Base-by-base conservation (phyloP, 345 rosid species). In the Linum trigynum region DNA sequence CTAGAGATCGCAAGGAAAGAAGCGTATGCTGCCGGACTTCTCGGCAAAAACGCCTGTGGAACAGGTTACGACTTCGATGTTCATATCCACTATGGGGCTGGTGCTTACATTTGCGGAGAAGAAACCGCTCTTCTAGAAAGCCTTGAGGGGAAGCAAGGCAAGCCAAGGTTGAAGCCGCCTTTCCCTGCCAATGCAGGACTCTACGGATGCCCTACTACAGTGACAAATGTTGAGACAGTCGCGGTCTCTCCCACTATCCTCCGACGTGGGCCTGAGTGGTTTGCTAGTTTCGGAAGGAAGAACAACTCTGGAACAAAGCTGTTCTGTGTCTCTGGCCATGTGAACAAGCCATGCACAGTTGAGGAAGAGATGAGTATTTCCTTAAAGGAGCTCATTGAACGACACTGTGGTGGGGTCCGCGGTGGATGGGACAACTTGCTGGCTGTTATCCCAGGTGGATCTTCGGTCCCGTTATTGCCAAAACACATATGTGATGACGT, bases 401-500 rank as follows among this genome's bases (percentile, higher is more conserved):
- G 87, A 83, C 99, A 94, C 65, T 87, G 99, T 64, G 96, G 97
- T 67, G 99, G 96, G 63, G 86, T 90, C 61, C 83, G 96, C 57
- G 96, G 99, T 71, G 97, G 97, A 72, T 88, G 99, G 99, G 91
- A 85, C 77, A 94, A 91, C 80, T 81, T 91, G 58, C 92, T 91
- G 68, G 99, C 99, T 4, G 79, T 95, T 35, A 95, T 95, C 56
- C 97, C 95, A 0, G 97, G 99, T 41, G 96, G 96, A 38, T 95
- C 99, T 39, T 91, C 97, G 35, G 95, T 95, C 42, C 99, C 99
- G 4, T 73, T 94, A 69, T 65, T 94, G 48, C 95, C 99, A 39
- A 91, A 89, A 80, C 68, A 85, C 75, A 79, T 84, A 61, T 91
- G 96, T 62, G 91, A 90, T 67, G 97, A 94, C 74, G 97, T 88